Base-by-base conservation (phyloP, 805 yeast genomes). In the Brettanomyces anomalus region DNA sequence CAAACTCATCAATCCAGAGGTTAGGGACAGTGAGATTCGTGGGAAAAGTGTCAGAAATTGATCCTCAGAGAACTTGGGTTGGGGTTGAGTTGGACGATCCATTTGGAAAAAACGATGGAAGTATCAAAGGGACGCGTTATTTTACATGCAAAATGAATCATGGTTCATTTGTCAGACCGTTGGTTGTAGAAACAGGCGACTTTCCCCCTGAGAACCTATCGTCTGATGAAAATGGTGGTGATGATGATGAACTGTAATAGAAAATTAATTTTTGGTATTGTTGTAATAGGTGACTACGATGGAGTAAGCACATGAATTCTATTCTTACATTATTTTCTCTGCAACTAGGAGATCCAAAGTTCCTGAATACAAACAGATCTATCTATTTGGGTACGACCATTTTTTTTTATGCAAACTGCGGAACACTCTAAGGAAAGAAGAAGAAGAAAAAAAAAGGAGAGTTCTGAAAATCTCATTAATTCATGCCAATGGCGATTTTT, bases 31-130 rank as follows among this genome's bases (percentile, higher is more conserved):
- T 90, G 24, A 65, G 70, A 44, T 90, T 64, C 53, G 64, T 88
- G 13, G 97, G 97, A 2, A 62, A 61, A 33, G 76, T 90, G 1
- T 68, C 76, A 0, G 77, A 72, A 33, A 73, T 88, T 39, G 79
- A 77, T 39, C 48, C 50, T 20, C 71, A 68, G 3, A 72, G 66
- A 16, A 50, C 62, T 1, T 90, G 97, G 96, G 72, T 85, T 26
- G 97, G 97, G 0, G 74, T 90, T 3, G 85, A 81, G 51, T 79
- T 88, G 43, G 93, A 85, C 51, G 87, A 84, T 50, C 90, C 97
- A 0, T 72, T 74, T 6, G 97, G 97, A 4, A 86, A 83, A 58
- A 86, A 89, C 54, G 77, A 86, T 55, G 97, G 97, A 0, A 62
- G 76, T 17, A 65, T 87, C 33, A 75, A 77, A 31, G 88, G 85